Evolutionary conservation across 805 yeast genomes (phyloP).

Genomic region (Hanseniaspora occidentalis): DNA sequence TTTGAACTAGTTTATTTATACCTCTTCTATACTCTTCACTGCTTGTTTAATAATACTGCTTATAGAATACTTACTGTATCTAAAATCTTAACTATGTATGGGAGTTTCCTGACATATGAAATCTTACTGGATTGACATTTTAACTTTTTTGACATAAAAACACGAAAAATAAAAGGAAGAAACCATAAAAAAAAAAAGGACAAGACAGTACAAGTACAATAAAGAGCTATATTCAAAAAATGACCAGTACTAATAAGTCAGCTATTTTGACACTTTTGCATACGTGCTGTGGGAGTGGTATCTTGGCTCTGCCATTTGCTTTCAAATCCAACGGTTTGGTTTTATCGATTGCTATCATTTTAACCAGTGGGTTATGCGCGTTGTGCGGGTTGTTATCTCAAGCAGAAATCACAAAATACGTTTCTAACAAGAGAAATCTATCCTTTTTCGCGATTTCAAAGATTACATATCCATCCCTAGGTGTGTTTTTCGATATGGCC

Average conservation of each 20-base stretch:
- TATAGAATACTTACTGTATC: too few relatives aligned
- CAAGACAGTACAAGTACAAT: too few relatives aligned
- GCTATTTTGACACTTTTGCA: slow-evolving; percentile 24
- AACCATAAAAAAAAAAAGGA: too few relatives aligned
- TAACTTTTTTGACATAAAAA: too few relatives aligned
- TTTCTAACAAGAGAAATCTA: slow-evolving; percentile 40
- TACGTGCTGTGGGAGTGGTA: slow-evolving; percentile 44
- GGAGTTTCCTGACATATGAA: too few relatives aligned
- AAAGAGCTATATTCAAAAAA: too few relatives aligned
- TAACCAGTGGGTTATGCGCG: slow-evolving; percentile 20
- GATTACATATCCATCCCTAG: slow-evolving; percentile 45
- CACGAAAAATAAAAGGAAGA: too few relatives aligned
- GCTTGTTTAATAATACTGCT: too few relatives aligned
- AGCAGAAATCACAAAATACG: slow-evolving; percentile 42
- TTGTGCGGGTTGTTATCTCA: slow-evolving; percentile 46
- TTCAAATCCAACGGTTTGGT: slow-evolving; percentile 29
- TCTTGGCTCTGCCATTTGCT: slow-evolving; percentile 64
- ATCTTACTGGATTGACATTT: too few relatives aligned
- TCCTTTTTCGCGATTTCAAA: slow-evolving; percentile 55
- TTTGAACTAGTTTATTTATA: too few relatives aligned
- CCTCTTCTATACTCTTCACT: too few relatives aligned
- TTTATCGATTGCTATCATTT: slow-evolving; percentile 15
- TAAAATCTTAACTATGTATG: too few relatives aligned
- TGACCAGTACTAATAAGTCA: slow-evolving; percentile 11
- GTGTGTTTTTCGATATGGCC: slow-evolving; percentile 53